Base-by-base conservation (phyloP, 78 protist species). In the Dictyostelium discoideum region DNA sequence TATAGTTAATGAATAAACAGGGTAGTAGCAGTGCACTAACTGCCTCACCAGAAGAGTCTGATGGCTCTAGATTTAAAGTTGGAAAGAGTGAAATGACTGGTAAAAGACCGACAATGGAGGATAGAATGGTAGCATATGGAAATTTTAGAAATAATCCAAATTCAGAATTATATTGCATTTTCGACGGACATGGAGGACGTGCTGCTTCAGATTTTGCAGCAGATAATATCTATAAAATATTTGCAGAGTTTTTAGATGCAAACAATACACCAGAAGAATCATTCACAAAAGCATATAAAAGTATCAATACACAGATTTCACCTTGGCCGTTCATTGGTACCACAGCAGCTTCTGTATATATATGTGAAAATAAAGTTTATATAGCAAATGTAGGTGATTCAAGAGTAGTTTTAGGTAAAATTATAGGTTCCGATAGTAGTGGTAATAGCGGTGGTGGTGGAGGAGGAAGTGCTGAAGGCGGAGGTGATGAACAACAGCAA, bases 61-160 rank as follows among this genome's bases (percentile, higher is more conserved):
- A 72, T 39, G 69, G 88, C 39, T 65, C 65, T 37, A 65, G 94
- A 72, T 90, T 69, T 37, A 69, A 14, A 13, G 74, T 90, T 48
- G 94, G 94, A 44, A 90, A 82, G 39, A 82, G 88, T 46, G 94
- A 92, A 24, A 92, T 76, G 32, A 92, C 63, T 18, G 96, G 96
- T 48, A 92, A 92, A 76, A 78, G 96, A 84, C 83, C 96, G 37
- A 80, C 96, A 18, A 92, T 92, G 96, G 96, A 92, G 44, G 96
- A 92, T 32, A 83, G 93, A 74, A 86, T 86, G 92, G 86, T 86
- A 18, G 48, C 92, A 8, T 86, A 92, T 67, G 96, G 96, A 32
- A 13, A 82, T 11, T 92, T 54, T 39, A 22, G 82, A 39, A 26
- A 60, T 18, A 44, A 65, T 50, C 69, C 79, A 18, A 50, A 92